Base-by-base conservation (phyloP, 2,329 filamentous ascomycete genomes). In the Grosmannia serpens region DNA sequence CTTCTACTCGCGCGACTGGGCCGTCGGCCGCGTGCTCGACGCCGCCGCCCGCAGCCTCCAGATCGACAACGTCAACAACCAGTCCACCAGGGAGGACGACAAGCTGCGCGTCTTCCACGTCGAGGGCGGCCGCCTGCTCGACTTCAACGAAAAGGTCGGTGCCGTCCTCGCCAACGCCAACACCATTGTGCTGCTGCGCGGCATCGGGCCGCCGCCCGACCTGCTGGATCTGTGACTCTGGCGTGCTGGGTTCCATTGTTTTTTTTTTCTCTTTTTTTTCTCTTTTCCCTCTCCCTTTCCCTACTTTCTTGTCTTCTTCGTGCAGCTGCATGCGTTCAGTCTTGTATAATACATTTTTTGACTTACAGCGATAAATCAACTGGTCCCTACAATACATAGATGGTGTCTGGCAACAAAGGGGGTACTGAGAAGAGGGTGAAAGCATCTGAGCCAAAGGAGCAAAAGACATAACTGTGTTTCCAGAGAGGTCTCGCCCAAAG, bases 41-140 rank as follows among this genome's bases (percentile, higher is more conserved):
- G 81, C 85, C 6, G 89, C 89, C 20, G 89, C 90, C 0, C 85
- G 82, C 71, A 81, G 81, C 59, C 70, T 95, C 60, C 88, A 92
- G 73, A 84, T 95, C 10, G 80, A 88, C 67, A 95, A 95, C 64
- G 72, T 92, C 62, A 95, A 95, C 68, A 95, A 95, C 66, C 79
- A 87, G 65, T 85, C 83, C 1, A 81, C 80, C 3, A 80, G 86
- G 15, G 89, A 95, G 74, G 85, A 87, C 69, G 86, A 91, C 60
- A 87, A 87, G 71, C 70, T 99, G 63, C 76, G 94, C 10, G 84
- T 99, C 0, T 99, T 96, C 67, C 91, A 97, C 69, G 89, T 99
- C 0, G 91, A 99, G 69, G 89, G 87, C 0, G 94, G 94, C 0
- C 77, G 90, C 59, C 71, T 99, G 62, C 71, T 99, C 62, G 91